Evolutionary conservation across 2,329 filamentous ascomycete genomes (phyloP).

Genomic region (Colletotrichum karsti): DNA sequence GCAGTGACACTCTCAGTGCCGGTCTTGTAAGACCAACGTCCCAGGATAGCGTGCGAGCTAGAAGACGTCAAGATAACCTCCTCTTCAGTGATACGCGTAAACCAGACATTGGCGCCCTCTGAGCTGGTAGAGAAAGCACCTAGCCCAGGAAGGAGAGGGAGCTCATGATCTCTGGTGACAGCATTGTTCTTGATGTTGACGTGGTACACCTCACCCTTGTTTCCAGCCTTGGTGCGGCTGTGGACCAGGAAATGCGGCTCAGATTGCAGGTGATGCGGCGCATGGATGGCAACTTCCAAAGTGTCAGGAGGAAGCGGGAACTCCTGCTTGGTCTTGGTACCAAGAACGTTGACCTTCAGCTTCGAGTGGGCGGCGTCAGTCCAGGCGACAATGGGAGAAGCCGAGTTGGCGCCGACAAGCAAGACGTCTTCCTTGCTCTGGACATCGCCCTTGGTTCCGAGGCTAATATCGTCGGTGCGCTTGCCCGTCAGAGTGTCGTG

Average conservation of each 20-base stretch:
- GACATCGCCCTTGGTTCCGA: conserved; percentile 81
- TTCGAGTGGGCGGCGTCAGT: conserved; percentile 68
- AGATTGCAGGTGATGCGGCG: conserved; percentile 75
- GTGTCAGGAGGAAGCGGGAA: conserved; percentile 59
- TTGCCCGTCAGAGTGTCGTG: conserved; percentile 79
- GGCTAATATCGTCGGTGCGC: conserved; percentile 73
- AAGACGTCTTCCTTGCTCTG: conserved; percentile 70
- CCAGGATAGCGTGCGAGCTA: conserved; percentile 77
- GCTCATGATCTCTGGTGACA: conserved; percentile 80
- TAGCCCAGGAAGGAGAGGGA: conserved; percentile 74
- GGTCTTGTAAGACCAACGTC: conserved; percentile 72
- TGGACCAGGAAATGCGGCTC: conserved; percentile 87
- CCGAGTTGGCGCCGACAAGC: conserved; percentile 80
- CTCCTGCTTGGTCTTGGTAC: conserved; percentile 64
- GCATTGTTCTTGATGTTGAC: conserved; percentile 75
- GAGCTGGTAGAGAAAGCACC: conserved; percentile 84
- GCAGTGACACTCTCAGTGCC: conserved; percentile 52
- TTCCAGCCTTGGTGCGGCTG: conserved; percentile 72
- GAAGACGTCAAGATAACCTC: conserved; percentile 82
- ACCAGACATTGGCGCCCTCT: conserved; percentile 84
- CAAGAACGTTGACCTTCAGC: conserved; percentile 77
- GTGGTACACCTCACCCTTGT: conserved; percentile 88
- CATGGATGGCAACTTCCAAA: conserved; percentile 71
- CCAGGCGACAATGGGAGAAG: conserved; percentile 80
- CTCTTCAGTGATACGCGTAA: conserved; percentile 80